A percentile compares a stretch with the other conserved stretches of the same genome.
These are phyloP conservation scores for Ramichloridium luteum DNA, from an alignment of 2,329 filamentous ascomycete genomes.

Conservation along the genomic window DNA sequence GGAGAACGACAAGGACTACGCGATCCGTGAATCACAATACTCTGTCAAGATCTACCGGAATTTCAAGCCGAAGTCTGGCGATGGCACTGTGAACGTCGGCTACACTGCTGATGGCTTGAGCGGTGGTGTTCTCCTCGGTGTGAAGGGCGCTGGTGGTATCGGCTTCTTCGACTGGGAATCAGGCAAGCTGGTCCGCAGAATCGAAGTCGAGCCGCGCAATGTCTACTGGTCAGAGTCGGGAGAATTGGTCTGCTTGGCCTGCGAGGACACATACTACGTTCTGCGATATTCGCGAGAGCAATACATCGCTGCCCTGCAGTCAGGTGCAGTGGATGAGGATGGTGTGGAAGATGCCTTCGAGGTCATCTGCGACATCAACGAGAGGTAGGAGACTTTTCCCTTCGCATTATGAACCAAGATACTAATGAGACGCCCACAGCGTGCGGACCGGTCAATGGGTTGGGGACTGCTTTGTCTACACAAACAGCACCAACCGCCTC, in stretches of 20 bases:
- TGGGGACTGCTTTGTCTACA: conserved; percentile 98
- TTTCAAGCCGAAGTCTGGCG: conserved; percentile 81
- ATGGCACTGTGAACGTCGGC: conserved; percentile 64
- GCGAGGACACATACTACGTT: conserved; percentile 91
- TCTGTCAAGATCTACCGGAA: conserved; percentile 97
- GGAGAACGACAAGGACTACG: conserved; percentile 96
- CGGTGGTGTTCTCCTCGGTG: conserved; percentile 80
- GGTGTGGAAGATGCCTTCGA: conserved; percentile 94
- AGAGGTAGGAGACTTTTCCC: conserved; percentile 45
- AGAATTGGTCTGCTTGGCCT: conserved; percentile 82
- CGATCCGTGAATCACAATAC: conserved; percentile 85
- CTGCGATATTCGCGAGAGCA: conserved; percentile 81
- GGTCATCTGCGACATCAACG: conserved; percentile 88
- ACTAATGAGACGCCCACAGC: conserved; percentile 31
- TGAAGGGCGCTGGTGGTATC: conserved; percentile 87
- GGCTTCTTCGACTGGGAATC: conserved; percentile 95
- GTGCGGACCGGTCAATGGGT: conserved; percentile 96
- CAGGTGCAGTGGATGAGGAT: conserved; percentile 73
- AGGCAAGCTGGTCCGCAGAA: conserved; percentile 77
- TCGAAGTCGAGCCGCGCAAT: conserved; percentile 61
- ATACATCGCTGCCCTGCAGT: conserved; percentile 71
- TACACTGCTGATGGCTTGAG: conserved; percentile 89
- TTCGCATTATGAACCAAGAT: not conserved
- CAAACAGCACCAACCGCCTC: conserved; percentile 86
- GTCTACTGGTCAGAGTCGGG: conserved; percentile 97